phyloP scores from a whole-genome alignment of 148 eudicot species.

The Persicaria tinctoria region DNA sequence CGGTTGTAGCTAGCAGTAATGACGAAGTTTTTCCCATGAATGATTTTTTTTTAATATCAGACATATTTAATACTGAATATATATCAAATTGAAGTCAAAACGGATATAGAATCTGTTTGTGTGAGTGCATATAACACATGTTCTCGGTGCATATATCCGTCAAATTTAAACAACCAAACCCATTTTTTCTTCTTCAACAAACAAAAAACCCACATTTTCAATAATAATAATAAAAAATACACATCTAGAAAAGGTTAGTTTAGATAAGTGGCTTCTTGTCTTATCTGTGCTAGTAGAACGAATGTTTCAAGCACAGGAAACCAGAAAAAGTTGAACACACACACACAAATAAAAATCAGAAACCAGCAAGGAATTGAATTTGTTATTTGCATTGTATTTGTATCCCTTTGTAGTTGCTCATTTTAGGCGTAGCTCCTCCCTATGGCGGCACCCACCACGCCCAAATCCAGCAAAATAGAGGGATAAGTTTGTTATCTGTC shows the following conservation, averaged over 20 bases:
- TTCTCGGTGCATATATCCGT: too few relatives aligned
- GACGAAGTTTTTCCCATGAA: too few relatives aligned
- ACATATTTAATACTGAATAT: too few relatives aligned
- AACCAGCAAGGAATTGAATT: not conserved
- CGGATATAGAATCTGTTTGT: too few relatives aligned
- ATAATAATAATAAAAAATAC: not conserved
- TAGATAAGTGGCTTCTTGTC: slow-evolving; percentile 1
- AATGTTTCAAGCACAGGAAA: slow-evolving; percentile 6
- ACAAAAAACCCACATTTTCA: not conserved
- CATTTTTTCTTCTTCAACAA: not conserved
- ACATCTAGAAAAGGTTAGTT: not conserved
- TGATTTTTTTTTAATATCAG: too few relatives aligned
- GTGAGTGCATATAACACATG: too few relatives aligned
- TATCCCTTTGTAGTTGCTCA: not conserved
- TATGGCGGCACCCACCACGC: slow-evolving; percentile 4
- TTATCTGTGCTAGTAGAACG: slow-evolving; percentile 1
- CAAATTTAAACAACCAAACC: not conserved
- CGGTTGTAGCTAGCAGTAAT: too few relatives aligned
- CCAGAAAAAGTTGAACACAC: not conserved
- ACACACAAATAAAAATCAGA: not conserved
- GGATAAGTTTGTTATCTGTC: slow-evolving; percentile 5
- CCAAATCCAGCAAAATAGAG: not conserved
- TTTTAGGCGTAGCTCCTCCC: not conserved
- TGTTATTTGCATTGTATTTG: too few relatives aligned
- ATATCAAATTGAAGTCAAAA: too few relatives aligned